Conservation (phyloP, 176 grass and related monocot species). For the Ensete glaucum region DNA sequence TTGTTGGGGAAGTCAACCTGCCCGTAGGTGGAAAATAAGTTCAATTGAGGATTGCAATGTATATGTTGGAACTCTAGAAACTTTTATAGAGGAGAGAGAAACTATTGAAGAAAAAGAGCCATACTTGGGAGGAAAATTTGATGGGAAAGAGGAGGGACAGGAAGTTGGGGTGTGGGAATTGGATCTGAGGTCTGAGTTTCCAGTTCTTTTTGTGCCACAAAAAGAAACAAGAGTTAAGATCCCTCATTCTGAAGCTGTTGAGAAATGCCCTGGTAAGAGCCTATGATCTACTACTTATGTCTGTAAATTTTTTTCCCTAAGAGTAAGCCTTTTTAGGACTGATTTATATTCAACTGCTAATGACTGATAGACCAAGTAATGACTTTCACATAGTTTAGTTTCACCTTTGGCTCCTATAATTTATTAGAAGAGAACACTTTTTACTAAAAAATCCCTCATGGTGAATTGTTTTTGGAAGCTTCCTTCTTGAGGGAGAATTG, state of each 20-base stretch:
- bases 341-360: no score
- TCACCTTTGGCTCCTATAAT: no score
- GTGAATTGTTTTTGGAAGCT: no score
- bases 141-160: slow-evolving; percentile 52
- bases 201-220: slow-evolving; percentile 65
- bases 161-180: slow-evolving; percentile 67
- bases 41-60: slow-evolving; percentile 72
- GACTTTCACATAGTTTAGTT: no score
- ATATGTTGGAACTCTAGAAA: slow-evolving; percentile 87
- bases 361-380: no score
- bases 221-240: slow-evolving; percentile 81
- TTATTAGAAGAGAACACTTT: no score
- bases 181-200: slow-evolving; percentile 80
- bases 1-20: slow-evolving; percentile 87
- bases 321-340: not conserved
- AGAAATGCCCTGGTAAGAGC: slow-evolving; percentile 76
- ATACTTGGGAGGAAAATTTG: slow-evolving; percentile 49
- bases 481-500: no score
- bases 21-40: slow-evolving; percentile 67
- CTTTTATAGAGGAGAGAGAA: slow-evolving; percentile 84
- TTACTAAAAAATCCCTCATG: no score
- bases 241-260: slow-evolving; percentile 71
- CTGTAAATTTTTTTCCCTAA: not conserved
- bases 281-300: not conserved
- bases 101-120: slow-evolving; percentile 37